Evolutionary conservation across 2,329 filamentous ascomycete species (phyloP).

Genomic region (Neopestalotiopsis sp.): DNA sequence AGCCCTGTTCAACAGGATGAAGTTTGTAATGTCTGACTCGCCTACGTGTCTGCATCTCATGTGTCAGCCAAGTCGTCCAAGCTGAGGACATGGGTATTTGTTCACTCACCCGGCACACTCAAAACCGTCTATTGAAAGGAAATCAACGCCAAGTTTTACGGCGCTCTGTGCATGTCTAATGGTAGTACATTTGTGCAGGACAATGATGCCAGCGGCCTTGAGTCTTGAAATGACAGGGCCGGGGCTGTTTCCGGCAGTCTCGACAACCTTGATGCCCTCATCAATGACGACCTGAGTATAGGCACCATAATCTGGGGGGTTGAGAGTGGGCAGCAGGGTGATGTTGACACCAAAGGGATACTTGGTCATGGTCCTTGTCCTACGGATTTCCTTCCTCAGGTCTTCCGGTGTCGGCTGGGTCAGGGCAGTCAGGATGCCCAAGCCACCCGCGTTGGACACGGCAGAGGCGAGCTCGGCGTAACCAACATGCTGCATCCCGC

Average conservation of each 20-base stretch:
- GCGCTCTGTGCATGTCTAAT: conserved; percentile 92
- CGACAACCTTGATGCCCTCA: conserved; percentile 88
- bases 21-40: conserved; percentile 87
- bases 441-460: conserved; percentile 80
- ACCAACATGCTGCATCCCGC: conserved; percentile 87
- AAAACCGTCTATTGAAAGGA: conserved; percentile 95
- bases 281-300: conserved; percentile 94
- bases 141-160: conserved; percentile 93
- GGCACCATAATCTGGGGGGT: conserved; percentile 88
- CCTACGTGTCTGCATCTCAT: conserved; percentile 67
- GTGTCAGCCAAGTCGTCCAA: conserved; percentile 3
- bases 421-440: conserved; percentile 84
- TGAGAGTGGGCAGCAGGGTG: conserved; percentile 87
- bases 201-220: conserved; percentile 77
- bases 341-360: conserved; percentile 93
- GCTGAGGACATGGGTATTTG: background rate
- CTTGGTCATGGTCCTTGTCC: conserved; percentile 79
- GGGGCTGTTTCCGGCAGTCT: conserved; percentile 87
- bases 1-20: conserved; percentile 84
- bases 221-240: conserved; percentile 89
- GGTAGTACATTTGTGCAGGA: conserved; percentile 97
- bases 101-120: conserved; percentile 78
- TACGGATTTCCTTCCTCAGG: conserved; percentile 90
- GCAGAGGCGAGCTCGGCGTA: conserved; percentile 79
- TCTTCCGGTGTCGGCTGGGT: conserved; percentile 93